A percentile compares a stretch with the other conserved stretches of the same genome.
Evolutionary conservation across 1,284 basidiomycete species (phyloP).

Genomic region (Macrocybe sp.): DNA sequence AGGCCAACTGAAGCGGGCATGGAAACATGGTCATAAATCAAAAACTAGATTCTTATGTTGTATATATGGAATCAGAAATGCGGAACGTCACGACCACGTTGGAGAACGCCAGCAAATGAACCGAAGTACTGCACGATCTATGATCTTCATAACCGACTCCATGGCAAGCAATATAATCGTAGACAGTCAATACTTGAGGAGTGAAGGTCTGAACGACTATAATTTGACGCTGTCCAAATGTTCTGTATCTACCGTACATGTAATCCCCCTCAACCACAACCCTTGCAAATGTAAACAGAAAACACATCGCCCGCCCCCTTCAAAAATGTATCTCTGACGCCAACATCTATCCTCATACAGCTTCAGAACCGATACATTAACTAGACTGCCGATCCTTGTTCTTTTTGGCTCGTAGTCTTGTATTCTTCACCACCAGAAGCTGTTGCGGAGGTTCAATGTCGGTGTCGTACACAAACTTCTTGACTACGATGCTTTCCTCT

Average conservation of each 20-base stretch:
- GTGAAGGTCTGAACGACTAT: too few relatives aligned
- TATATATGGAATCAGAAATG: not conserved
- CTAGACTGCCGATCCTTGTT: constrained; percentile 13
- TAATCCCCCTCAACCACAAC: too few relatives aligned
- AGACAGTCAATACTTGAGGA: too few relatives aligned
- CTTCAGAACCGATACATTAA: too few relatives aligned
- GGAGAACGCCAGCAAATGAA: not conserved
- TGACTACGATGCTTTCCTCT: constrained; percentile 65
- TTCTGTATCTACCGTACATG: too few relatives aligned
- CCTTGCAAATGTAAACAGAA: too few relatives aligned
- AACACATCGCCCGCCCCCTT: too few relatives aligned
- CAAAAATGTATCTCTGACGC: too few relatives aligned
- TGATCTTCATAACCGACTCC: constrained; percentile 12
- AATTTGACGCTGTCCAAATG: too few relatives aligned
- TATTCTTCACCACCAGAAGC: constrained; percentile 40
- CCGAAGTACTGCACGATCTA: constrained; percentile 21
- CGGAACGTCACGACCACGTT: too few relatives aligned
- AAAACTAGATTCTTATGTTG: not conserved
- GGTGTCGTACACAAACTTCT: constrained; percentile 80
- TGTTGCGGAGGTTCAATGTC: constrained; percentile 45
- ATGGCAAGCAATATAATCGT: constrained; percentile 9
- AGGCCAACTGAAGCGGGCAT: constrained; percentile 11
- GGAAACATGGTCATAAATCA: not conserved
- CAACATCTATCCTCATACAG: too few relatives aligned
- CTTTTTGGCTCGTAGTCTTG: constrained; percentile 42